phyloP scores from a whole-genome alignment of 1,284 basidiomycete species.

The Flammula alnicola region DNA sequence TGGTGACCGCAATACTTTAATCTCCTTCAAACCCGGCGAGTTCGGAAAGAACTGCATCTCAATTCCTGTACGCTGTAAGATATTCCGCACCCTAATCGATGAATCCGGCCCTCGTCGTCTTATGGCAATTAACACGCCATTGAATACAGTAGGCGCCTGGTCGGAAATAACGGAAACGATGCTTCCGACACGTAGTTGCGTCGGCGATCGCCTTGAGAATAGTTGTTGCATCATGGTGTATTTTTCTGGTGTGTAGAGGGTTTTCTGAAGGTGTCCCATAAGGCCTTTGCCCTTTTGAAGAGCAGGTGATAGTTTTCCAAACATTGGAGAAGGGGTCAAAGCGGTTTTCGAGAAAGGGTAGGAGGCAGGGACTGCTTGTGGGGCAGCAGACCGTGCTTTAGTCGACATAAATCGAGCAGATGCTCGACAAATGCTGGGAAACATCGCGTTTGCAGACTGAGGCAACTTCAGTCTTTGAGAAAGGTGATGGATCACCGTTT shows the following conservation, averaged over 20 bases:
- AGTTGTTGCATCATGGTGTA: constrained; percentile 65
- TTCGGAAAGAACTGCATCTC: constrained; percentile 89
- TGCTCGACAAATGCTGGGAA: constrained; percentile 34
- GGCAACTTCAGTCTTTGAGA: neutral
- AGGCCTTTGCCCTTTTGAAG: constrained; percentile 77
- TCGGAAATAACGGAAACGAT: constrained; percentile 77
- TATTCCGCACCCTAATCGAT: constrained; percentile 83
- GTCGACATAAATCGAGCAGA: constrained; percentile 50
- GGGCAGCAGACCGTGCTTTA: constrained; percentile 17
- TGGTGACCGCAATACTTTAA: constrained; percentile 73
- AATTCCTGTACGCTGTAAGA: constrained; percentile 87
- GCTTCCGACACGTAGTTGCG: constrained; percentile 77
- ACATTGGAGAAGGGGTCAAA: constrained; percentile 54
- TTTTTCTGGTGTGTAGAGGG: constrained; percentile 71
- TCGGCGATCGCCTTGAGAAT: constrained; percentile 72
- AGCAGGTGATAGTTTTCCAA: constrained; percentile 44
- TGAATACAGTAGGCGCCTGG: constrained; percentile 79
- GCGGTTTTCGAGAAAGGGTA: constrained; percentile 82
- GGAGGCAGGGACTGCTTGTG: constrained; percentile 27
- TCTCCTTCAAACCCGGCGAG: constrained; percentile 85
- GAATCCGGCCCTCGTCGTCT: constrained; percentile 84
- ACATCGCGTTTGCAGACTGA: constrained; percentile 27
- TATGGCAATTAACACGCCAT: constrained; percentile 84
- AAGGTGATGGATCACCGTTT: neutral
- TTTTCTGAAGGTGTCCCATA: constrained; percentile 74